phyloP scores from a whole-genome alignment of 2,329 filamentous ascomycete genomes.

The Ophiocordyceps camponoti-floridani region DNA sequence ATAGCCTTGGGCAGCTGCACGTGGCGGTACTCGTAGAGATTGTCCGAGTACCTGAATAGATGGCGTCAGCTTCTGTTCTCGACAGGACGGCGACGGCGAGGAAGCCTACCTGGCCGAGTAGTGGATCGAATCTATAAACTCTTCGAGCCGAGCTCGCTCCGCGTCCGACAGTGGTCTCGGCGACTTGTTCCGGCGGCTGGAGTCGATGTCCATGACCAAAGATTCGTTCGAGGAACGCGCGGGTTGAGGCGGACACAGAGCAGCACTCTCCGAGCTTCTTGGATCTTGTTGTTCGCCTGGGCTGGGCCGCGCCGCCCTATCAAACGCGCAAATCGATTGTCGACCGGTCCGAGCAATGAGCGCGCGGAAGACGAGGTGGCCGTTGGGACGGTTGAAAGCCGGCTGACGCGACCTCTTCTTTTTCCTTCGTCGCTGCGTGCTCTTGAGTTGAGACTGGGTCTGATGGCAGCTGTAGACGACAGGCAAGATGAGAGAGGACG shows the following conservation, averaged over 20 bases:
- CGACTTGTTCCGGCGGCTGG: constrained; percentile 68
- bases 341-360: not conserved
- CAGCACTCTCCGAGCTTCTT: not conserved
- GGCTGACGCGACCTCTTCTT: not conserved
- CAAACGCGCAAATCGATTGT: not conserved
- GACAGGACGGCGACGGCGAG: not conserved
- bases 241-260: too few species aligned
- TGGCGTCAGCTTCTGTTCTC: not conserved
- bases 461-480: not conserved
- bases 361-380: not conserved
- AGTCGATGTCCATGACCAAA: constrained; percentile 46
- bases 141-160: constrained; percentile 71
- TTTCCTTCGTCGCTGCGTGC: not conserved
- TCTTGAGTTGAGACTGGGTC: not conserved
- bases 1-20: constrained; percentile 96
- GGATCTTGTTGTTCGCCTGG: not conserved
- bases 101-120: constrained; percentile 68
- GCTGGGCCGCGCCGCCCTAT: not conserved
- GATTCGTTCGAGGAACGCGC: not conserved
- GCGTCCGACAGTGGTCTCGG: constrained; percentile 63
- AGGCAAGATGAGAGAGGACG: not conserved
- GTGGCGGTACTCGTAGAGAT: constrained; percentile 89
- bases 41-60: constrained; percentile 72
- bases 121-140: constrained; percentile 86
- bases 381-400: not conserved